A percentile compares a stretch with the other conserved stretches of the same genome.
These are phyloP conservation scores for Mucor velutinosus DNA, from an alignment of 371 early-diverging fungal genomes.

Conservation along the genomic window DNA sequence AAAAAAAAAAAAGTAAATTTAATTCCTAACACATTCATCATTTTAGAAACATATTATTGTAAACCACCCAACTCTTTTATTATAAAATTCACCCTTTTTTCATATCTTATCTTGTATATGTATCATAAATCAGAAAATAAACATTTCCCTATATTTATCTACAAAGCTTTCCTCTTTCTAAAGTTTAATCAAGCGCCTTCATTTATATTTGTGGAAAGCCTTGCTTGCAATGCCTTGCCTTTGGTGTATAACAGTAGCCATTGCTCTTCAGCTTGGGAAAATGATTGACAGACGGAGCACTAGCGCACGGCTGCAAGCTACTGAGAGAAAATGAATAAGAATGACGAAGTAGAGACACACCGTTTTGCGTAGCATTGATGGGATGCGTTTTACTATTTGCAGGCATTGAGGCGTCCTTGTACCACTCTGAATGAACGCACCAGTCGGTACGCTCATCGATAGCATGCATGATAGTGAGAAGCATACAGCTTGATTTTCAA, in stretches of 20 bases:
- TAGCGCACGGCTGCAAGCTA: too few relatives aligned
- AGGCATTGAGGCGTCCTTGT: background rate
- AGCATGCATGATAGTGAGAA: background rate
- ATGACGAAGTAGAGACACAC: too few relatives aligned
- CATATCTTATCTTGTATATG: background rate
- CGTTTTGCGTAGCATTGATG: background rate
- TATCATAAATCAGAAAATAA: background rate
- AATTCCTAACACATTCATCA: constrained; percentile 16
- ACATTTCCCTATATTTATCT: background rate
- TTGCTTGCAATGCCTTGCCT: too few relatives aligned
- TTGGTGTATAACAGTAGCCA: too few relatives aligned
- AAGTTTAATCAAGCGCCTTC: too few relatives aligned
- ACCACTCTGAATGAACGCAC: background rate
- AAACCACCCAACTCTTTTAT: constrained; percentile 1
- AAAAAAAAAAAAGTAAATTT: constrained; percentile 29
- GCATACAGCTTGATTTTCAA: background rate
- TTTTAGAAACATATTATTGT: background rate
- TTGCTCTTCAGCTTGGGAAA: too few relatives aligned
- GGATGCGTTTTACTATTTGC: background rate
- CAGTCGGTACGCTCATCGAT: background rate
- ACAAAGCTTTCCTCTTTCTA: too few relatives aligned
- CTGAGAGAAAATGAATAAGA: too few relatives aligned
- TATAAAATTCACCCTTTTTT: background rate
- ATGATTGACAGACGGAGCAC: too few relatives aligned
- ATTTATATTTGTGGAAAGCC: too few relatives aligned